Base-by-base conservation (phyloP, 2,329 filamentous ascomycete genomes). In the Fusarium goolgardi region DNA sequence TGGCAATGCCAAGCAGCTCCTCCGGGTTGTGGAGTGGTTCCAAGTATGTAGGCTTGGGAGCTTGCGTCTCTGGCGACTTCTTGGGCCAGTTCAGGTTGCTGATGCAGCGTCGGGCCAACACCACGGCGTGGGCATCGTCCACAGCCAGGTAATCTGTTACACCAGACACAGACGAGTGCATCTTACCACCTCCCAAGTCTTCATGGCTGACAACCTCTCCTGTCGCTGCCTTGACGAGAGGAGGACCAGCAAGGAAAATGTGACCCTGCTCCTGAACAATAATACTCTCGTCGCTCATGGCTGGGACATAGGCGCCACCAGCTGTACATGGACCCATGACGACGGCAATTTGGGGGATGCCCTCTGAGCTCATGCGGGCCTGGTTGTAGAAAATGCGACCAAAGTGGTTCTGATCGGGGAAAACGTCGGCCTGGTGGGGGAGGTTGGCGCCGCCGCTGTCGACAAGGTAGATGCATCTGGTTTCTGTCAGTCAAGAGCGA, bases 301-400 rank as follows among this genome's bases (percentile, higher is more conserved):
- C 93, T 13, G 95, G 95, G 13, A 98, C 94, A 77, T 99, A 98
- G 25, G 95, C 95, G 47, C 95, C 95, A 51, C 95, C 95, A 3
- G 95, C 95, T 1, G 96, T 99, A 81, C 96, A 99, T 43, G 95
- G 92, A 1, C 95, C 95, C 95, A 99, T 97, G 46, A 99, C 95
- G 4, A 97, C 93, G 12, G 93, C 90, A 71, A 99, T 91, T 76
- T 98, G 95, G 2, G 95, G 95, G 65, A 98, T 97, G 6, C 94
- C 93, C 70, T 90, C 82, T 3, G 91, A 87, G 71, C 92, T 96
- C 94, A 98, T 97, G 74, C 93, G 86, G 4, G 96, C 95, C 80
- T 99, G 95, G 81, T 99, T 97, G 85, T 91, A 99, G 84, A 99
- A 99, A 77, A 98, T 97, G 70, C 95, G 92, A 35, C 95, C 94